A percentile compares a stretch with the other conserved stretches of the same genome.
Conservation (phyloP, 2,329 filamentous ascomycete species). For the Fusarium neocosmosporiellum region DNA sequence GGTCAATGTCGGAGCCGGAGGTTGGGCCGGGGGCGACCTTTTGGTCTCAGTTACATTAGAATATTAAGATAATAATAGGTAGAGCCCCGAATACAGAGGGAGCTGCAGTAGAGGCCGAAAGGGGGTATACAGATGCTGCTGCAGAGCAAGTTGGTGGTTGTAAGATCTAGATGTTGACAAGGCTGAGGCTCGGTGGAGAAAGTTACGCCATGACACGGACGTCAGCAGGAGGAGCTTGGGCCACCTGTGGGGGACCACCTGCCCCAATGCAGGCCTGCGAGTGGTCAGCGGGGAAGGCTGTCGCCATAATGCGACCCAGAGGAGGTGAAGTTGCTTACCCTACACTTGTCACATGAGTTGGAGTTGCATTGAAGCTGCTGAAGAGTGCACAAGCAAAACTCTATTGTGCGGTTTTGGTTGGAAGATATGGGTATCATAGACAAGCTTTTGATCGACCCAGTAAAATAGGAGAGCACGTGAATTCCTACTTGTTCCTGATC, state of each 20-base stretch:
- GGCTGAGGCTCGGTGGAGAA: slow-evolving; percentile 16
- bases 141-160: background rate
- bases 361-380: background rate
- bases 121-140: background rate
- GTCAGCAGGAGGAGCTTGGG: slow-evolving; percentile 33
- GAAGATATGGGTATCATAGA: background rate
- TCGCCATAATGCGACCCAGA: slow-evolving; percentile 9
- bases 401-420: background rate
- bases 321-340: slow-evolving; percentile 9
- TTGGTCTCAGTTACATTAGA: slow-evolving; percentile 35
- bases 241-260: slow-evolving; percentile 26
- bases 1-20: slow-evolving; percentile 21
- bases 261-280: slow-evolving; percentile 8
- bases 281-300: slow-evolving; percentile 15
- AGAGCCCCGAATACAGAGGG: background rate
- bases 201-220: slow-evolving; percentile 22
- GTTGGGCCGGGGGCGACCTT: slow-evolving; percentile 32
- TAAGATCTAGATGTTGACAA: slow-evolving; percentile 17
- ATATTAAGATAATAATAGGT: background rate
- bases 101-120: background rate
- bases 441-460: background rate
- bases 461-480: background rate
- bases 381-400: slow-evolving; percentile 1
- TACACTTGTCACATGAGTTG: background rate
- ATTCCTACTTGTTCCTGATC: background rate